Evolutionary conservation across 768 basidiomycete genomes (phyloP).

Genomic region (Russula emetica): DNA sequence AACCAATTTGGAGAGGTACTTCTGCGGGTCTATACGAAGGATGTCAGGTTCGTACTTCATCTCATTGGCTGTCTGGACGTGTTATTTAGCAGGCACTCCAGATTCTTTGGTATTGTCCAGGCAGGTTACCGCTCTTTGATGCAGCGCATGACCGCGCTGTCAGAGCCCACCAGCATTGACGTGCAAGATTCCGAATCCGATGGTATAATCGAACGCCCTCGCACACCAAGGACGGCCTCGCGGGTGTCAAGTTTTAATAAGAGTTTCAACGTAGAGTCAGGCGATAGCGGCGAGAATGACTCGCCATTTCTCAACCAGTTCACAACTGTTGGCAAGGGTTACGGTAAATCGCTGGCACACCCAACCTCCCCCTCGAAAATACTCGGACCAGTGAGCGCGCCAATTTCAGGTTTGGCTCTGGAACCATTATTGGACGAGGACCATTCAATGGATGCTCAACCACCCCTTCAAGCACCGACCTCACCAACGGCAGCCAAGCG

Average conservation of each 20-base stretch:
- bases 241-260: constrained; percentile 23
- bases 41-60: constrained; percentile 37
- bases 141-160: not conserved
- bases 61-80: not conserved
- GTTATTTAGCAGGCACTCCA: constrained; percentile 24
- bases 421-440: not conserved
- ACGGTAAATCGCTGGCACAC: constrained; percentile 9
- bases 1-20: constrained; percentile 62
- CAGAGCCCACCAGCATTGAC: constrained; percentile 20
- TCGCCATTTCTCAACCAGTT: constrained; percentile 20
- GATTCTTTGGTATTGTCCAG: constrained; percentile 61
- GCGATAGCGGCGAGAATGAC: constrained; percentile 7
- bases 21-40: constrained; percentile 65
- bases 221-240: constrained; percentile 18
- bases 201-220: constrained; percentile 15
- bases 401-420: not conserved
- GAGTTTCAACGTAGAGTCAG: constrained; percentile 15
- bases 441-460: not conserved
- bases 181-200: constrained; percentile 21
- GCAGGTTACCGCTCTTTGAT: constrained; percentile 55
- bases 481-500: constrained; percentile 17
- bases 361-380: constrained; percentile 15
- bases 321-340: constrained; percentile 15
- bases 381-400: not conserved
- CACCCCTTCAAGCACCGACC: constrained; percentile 1